phyloP scores from a whole-genome alignment of 2,329 filamentous ascomycete genomes.

The Stagonosporopsis rhizophila region DNA sequence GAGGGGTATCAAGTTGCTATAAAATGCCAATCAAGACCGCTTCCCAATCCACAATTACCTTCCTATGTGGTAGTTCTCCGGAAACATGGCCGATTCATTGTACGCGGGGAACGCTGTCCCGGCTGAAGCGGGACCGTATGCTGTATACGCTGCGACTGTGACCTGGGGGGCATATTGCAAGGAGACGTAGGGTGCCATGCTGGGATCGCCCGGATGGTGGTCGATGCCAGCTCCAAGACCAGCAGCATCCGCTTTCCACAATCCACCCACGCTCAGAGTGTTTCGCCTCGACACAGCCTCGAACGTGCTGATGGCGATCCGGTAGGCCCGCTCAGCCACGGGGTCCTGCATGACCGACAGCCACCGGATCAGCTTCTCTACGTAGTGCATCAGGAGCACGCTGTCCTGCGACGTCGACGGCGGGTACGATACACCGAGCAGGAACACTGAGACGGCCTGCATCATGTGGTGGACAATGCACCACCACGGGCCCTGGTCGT shows the following conservation, averaged over 20 bases:
- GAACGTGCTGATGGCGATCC: constrained; percentile 28
- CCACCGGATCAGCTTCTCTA: constrained; percentile 45
- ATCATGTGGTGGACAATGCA: constrained; percentile 50
- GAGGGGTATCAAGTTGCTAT: background rate
- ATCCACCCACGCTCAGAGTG: constrained; percentile 20
- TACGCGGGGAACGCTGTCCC: constrained; percentile 2
- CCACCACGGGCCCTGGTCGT: constrained; percentile 52
- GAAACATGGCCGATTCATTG: constrained; percentile 2
- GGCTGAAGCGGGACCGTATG: constrained; percentile 6
- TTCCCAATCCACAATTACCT: background rate
- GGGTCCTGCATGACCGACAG: constrained; percentile 44
- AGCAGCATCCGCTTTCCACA: constrained; percentile 14
- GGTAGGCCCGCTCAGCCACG: constrained; percentile 34
- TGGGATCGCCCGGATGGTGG: background rate
- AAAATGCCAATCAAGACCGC: background rate
- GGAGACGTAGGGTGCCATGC: constrained; percentile 1
- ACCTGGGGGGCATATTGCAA: constrained; percentile 2
- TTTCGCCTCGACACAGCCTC: constrained; percentile 26
- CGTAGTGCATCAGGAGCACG: constrained; percentile 30
- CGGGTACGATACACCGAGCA: constrained; percentile 47
- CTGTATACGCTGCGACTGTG: constrained; percentile 1
- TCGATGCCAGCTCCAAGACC: background rate
- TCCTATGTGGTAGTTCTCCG: constrained; percentile 9
- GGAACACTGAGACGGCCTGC: constrained; percentile 49
- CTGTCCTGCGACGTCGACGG: constrained; percentile 29